Conservation (phyloP, 805 yeast species). For the Kazachstania martiniae region DNA sequence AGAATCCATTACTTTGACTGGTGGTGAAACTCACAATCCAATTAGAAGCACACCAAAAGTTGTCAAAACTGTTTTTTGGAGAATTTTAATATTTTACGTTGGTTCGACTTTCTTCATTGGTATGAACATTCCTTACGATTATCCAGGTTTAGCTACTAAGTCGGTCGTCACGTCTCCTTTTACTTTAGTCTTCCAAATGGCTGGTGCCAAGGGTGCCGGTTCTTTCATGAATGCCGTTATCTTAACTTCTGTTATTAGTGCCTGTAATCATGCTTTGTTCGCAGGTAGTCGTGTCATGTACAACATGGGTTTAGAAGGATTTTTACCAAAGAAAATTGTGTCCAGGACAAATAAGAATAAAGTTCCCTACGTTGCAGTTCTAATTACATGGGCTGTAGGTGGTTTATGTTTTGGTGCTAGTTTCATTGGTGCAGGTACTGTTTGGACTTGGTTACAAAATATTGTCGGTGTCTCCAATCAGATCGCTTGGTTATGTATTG, state of each 20-base stretch:
- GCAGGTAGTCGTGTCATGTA: constrained; percentile 41
- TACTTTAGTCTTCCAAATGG: constrained; percentile 38
- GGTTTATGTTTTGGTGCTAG: constrained; percentile 53
- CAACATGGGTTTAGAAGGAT: constrained; percentile 41
- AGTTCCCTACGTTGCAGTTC: constrained; percentile 40
- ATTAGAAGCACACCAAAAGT: constrained; percentile 49
- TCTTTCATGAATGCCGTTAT: constrained; percentile 43
- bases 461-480: constrained; percentile 45
- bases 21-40: constrained; percentile 50
- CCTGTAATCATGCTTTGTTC: constrained; percentile 43
- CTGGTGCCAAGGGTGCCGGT: constrained; percentile 43
- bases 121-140: constrained; percentile 47
- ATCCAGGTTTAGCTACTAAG: constrained; percentile 31
- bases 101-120: constrained; percentile 48
- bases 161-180: constrained; percentile 34
- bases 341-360: constrained; percentile 33
- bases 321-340: constrained; percentile 20
- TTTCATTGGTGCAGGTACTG: constrained; percentile 41
- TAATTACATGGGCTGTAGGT: constrained; percentile 41
- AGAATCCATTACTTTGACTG: constrained; percentile 37
- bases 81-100: constrained; percentile 48
- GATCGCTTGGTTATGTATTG: constrained; percentile 40
- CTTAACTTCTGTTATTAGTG: constrained; percentile 43
- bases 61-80: constrained; percentile 45
- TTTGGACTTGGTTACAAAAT: constrained; percentile 44